Evolutionary conservation across 257 asterid genomes (phyloP).

Genomic region (Salvia miltiorrhiza): DNA sequence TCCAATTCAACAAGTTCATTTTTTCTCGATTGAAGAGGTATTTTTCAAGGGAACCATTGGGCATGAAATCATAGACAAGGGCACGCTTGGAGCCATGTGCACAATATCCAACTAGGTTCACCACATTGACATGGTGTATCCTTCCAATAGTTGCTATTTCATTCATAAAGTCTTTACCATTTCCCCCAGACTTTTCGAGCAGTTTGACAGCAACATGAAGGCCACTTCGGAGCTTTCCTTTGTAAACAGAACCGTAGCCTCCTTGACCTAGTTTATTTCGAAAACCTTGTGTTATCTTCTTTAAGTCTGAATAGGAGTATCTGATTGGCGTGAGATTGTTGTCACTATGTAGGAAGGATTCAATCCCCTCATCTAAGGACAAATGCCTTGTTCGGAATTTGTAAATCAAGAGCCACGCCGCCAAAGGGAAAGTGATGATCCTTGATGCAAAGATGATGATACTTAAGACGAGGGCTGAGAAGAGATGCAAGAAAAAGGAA

Average conservation of each 20-base stretch:
- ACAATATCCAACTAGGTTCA: background rate
- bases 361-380: constrained; percentile 3
- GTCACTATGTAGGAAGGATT: constrained; percentile 11
- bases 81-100: background rate
- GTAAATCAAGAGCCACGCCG: background rate
- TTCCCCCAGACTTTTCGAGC: background rate
- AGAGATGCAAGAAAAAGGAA: background rate
- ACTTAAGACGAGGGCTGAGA: background rate
- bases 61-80: background rate
- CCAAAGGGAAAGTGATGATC: background rate
- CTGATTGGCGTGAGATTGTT: constrained; percentile 29
- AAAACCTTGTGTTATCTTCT: constrained; percentile 18
- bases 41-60: background rate
- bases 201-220: constrained; percentile 29
- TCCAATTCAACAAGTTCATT: background rate
- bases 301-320: constrained; percentile 28
- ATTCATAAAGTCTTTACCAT: constrained; percentile 29
- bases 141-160: constrained; percentile 26
- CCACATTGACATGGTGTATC: background rate
- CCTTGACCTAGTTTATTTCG: constrained; percentile 30
- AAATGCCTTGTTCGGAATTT: constrained; percentile 18
- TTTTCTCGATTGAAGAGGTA: background rate
- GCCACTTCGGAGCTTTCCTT: constrained; percentile 34
- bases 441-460: background rate
- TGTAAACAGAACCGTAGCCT: constrained; percentile 27